Evolutionary conservation across 768 basidiomycete species (phyloP), one percentile per base, ranked within the genome.

Genomic region (Clitopilus hobsonii): DNA sequence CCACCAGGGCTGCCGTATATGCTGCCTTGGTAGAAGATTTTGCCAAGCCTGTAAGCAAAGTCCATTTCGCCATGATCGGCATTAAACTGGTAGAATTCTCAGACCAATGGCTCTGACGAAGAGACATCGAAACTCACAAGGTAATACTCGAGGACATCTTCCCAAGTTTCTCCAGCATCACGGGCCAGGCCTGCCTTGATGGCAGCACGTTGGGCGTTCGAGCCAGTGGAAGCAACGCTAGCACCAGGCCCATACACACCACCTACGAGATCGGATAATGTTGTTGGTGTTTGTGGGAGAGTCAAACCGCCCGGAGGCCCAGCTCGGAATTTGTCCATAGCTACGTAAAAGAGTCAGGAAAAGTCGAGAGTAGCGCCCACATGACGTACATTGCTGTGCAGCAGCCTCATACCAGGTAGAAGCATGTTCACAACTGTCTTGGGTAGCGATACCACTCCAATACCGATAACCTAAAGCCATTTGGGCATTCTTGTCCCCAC

Each of bases 211-310:
- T 82, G 75, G 1, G 80, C 76, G 62, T 89, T 91, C 20, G 81
- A 55, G 1, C 91, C 92, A 0, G 93, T 94, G 0, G 92, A 95
- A 6, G 94, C 92, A 50, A 94, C 91, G 55, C 93, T 95, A 2
- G 96, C 93, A 49, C 96, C 94, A 14, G 90, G 89, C 2, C 97
- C 97, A 65, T 89, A 98, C n/a, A 91, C 83, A 5, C 97, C 97
- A 14, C 96, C 97, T 7, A 77, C 84, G 3, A 96, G 78, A 69
- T 98, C 97, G 1, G 95, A 96, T 2, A 98, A 74, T 5, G 87
- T 79, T 0, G 91, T 88, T 16, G 90, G 76, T 0, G 89, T 87
- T 49, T 89, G 83, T 0, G 94, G 91, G 2, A 99, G 75, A 0
- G 91, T 91, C 8, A 84, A 78, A 4, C 97, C 97, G 5, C 94